phyloP scores from a whole-genome alignment of 129 eudicot species.

The Erigeron canadensis region DNA sequence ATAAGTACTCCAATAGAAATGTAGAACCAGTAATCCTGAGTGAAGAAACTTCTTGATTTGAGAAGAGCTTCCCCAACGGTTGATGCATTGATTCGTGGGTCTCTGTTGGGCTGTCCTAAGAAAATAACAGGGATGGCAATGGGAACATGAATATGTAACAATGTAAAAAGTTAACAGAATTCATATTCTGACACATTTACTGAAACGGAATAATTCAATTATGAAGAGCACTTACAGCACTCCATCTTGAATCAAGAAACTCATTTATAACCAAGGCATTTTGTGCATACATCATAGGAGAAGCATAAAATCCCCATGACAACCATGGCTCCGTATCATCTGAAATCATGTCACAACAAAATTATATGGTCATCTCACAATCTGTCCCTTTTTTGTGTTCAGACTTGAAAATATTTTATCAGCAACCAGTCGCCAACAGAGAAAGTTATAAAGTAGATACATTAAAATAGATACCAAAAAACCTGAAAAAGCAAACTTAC shows the following conservation, averaged over 20 bases:
- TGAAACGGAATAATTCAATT: neutral
- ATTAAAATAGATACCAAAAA: neutral
- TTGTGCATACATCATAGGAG: constrained; percentile 86
- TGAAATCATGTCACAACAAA: constrained; percentile 19
- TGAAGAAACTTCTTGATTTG: constrained; percentile 61
- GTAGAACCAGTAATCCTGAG: constrained; percentile 64
- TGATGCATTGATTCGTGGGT: constrained; percentile 41
- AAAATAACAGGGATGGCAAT: constrained; percentile 7
- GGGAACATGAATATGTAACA: constrained; percentile 7
- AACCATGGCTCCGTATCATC: constrained; percentile 77
- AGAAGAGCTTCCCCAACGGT: constrained; percentile 78
- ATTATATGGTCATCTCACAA: neutral
- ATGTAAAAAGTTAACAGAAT: neutral
- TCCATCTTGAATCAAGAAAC: constrained; percentile 77
- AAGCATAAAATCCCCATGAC: constrained; percentile 74
- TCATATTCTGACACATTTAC: neutral
- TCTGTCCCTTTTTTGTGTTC: neutral
- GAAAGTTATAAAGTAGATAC: neutral
- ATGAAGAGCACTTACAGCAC: constrained; percentile 45
- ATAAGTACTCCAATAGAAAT: constrained; percentile 61
- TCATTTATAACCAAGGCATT: constrained; percentile 72
- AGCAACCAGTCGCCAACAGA: neutral
- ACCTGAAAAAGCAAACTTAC: constrained; percentile 30
- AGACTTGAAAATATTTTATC: neutral
- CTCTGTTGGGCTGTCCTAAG: constrained; percentile 51